These are phyloP conservation scores for Porphyra umbilicalis DNA, from an alignment of 31 red algal species.

Conservation along the genomic window DNA sequence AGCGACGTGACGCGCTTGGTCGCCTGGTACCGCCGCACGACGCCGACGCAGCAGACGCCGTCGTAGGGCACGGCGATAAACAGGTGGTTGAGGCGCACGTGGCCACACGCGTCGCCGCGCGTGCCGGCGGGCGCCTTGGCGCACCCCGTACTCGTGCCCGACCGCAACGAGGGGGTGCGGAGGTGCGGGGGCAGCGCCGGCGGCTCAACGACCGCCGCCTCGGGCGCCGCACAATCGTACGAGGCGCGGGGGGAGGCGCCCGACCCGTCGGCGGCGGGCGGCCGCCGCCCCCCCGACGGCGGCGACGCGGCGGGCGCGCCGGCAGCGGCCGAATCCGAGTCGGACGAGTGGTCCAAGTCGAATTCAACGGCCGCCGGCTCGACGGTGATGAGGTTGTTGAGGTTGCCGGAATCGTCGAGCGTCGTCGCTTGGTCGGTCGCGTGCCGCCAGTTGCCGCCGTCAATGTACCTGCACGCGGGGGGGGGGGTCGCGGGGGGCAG, in stretches of 20 bases:
- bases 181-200: background rate
- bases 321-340: background rate
- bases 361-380: background rate
- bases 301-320: background rate
- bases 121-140: background rate
- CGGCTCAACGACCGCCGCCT: background rate
- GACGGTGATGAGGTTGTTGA: background rate
- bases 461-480: background rate
- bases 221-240: background rate
- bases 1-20: background rate
- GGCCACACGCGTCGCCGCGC: background rate
- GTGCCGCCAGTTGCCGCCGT: background rate
- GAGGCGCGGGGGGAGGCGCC: background rate
- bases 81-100: background rate
- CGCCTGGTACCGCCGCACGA: background rate
- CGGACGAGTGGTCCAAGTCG: background rate
- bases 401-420: background rate
- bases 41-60: background rate
- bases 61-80: background rate
- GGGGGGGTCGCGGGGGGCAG: background rate
- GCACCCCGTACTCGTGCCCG: background rate
- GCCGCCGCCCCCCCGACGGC: background rate
- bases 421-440: background rate
- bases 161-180: background rate
- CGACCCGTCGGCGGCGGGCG: background rate